Evolutionary conservation across 2,329 filamentous ascomycete genomes (phyloP), one percentile per base, ranked within the genome.

Genomic region (Cytospora mali): DNA sequence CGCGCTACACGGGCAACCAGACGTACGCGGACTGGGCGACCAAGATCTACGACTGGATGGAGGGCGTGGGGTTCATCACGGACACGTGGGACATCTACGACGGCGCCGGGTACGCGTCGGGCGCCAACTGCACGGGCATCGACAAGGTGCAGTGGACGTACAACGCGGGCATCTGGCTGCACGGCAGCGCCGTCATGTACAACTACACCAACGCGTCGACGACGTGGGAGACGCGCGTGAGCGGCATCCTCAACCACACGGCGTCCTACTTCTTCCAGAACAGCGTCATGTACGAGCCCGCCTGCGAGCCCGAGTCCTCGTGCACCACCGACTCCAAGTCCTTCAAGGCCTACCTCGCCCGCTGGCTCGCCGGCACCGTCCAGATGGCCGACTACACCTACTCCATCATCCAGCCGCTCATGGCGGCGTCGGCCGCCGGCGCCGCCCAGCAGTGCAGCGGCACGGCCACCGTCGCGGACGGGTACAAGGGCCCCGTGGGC

Each of bases 1-100:
- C 85, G 0, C 77, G 82, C 16, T 89, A 88, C 72, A 90, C 87
- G 0, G 77, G 79, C 39, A 88, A 90, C 69, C 68, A 80, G 46
- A 89, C 85, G 0, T 91, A 90, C 70, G 76, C 81, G 4, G 75
- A 86, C 2, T 86, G 83, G 84, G 85, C 86, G 0, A 79, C 81
- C 23, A 81, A 75, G 61, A 79, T 80, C 6, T 92, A 86, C 68
- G 75, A 84, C 64, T 86, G 83, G 83, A 76, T 79, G 28, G 65
- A 70, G 21, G 66, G 58, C 6, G 71, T 80, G 16, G 78, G 79
- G 1, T 75, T 85, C 58, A 79, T 85, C 64, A 73, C 74, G 63
- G 59, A 70, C 3, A 71, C 76, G 4, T 82, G 76, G 67, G 75
- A 75, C 60, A 74, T 84, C 53, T 83, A 71, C 64, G 82, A 84